phyloP scores from a whole-genome alignment of 169 alveolate genomes.

The Cystoisospora suis region DNA sequence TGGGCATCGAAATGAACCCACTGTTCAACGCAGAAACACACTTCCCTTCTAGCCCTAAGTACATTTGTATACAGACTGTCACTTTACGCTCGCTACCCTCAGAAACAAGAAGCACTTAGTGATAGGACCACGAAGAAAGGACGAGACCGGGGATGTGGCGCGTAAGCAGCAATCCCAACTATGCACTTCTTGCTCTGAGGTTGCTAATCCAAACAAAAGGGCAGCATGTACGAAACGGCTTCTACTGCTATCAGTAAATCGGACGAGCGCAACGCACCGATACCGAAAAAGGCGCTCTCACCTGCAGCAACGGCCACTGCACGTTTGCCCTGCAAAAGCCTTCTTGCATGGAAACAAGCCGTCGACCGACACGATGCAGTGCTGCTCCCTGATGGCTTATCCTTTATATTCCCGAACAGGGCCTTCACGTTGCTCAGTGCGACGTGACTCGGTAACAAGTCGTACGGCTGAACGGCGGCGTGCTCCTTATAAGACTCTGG shows the following conservation, averaged over 20 bases:
- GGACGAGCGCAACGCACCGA: too few species aligned
- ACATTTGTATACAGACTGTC: too few species aligned
- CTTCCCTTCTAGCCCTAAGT: not conserved
- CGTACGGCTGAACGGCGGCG: not conserved
- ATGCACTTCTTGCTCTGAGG: too few species aligned
- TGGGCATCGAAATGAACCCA: too few species aligned
- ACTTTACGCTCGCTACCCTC: too few species aligned
- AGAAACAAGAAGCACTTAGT: not conserved
- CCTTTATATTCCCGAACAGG: not conserved
- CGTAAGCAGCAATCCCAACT: not conserved
- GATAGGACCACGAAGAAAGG: not conserved
- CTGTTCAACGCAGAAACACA: not conserved
- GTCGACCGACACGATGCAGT: not conserved
- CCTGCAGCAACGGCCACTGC: not conserved
- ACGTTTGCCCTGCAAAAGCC: not conserved
- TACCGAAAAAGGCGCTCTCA: too few species aligned
- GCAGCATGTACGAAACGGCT: too few species aligned
- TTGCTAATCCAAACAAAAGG: too few species aligned
- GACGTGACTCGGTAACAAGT: too few species aligned
- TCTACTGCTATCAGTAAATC: too few species aligned
- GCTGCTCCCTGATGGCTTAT: too few species aligned
- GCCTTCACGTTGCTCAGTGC: not conserved
- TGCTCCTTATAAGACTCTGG: not conserved
- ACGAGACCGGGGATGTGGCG: not conserved
- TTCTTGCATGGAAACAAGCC: slow-evolving; percentile 18